Conservation (phyloP, 352 stramenopile genomes). For the Globisporangium canariense region DNA sequence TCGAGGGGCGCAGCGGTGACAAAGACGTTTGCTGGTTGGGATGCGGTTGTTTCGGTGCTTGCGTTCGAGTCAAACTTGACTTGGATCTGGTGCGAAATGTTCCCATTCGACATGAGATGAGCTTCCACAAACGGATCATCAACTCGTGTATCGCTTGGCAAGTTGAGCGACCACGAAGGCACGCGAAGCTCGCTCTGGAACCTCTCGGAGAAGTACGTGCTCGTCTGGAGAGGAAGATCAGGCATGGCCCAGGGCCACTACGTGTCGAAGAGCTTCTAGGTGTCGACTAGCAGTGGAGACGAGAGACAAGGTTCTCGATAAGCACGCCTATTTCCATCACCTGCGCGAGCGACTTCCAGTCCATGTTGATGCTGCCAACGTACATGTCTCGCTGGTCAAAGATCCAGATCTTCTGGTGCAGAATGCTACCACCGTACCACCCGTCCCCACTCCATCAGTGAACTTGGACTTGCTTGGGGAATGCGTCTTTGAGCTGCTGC, state of each 20-base stretch:
- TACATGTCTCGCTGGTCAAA: conserved; percentile 67
- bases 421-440: conserved; percentile 77
- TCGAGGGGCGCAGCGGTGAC: conserved; percentile 61
- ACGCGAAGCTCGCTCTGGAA: conserved; percentile 61
- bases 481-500: conserved; percentile 35
- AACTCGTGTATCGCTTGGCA: conserved; percentile 27
- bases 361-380: conserved; percentile 82
- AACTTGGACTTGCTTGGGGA: conserved; percentile 35
- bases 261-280: conserved; percentile 62
- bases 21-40: conserved; percentile 36
- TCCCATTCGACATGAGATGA: conserved; percentile 37
- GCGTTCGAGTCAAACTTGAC: conserved; percentile 16
- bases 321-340: conserved; percentile 84
- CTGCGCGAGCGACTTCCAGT: conserved; percentile 82
- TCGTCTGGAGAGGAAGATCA: conserved; percentile 26
- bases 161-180: conserved; percentile 53
- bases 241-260: conserved; percentile 66
- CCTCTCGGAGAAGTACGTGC: conserved; percentile 46
- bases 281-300: conserved; percentile 42
- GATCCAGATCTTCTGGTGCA: conserved; percentile 84
- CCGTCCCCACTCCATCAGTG: conserved; percentile 55
- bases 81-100: conserved; percentile 55
- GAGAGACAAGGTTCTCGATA: conserved; percentile 38
- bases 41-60: background rate
- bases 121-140: conserved; percentile 51